Base-by-base conservation (phyloP, 768 basidiomycete species). In the Clavulina sp. region DNA sequence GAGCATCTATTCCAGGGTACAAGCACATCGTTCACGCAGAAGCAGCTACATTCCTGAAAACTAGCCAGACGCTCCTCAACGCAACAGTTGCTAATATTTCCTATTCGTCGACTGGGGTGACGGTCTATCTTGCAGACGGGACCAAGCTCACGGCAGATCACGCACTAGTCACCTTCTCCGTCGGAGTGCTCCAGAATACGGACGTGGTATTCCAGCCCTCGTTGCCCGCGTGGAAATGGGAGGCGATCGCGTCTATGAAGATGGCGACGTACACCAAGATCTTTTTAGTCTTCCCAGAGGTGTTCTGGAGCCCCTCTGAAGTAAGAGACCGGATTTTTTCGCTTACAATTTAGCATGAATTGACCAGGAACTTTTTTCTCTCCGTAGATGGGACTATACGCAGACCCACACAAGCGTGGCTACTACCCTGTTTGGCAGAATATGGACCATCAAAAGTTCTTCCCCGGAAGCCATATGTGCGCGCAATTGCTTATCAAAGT, bases 261-360 rank as follows among this genome's bases (percentile, higher is more conserved):
- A 80, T 81, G 80, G 69, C 67, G 4, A 77, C 72, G 1, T 81
- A 78, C 55, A 78, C 80, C 2, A 81, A 81, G 61, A 78, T 81
- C 26, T 81, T 80, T 62, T 58, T 81, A 44, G 71, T 77, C 54
- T 81, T 81, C 58, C 66, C 72, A 0, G 59, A 71, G 51, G 76
- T 74, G 24, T 81, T 81, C 61, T 81, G 74, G 74, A 38, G 48
- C 51, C 62, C 67, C 26, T 73, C 71, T 0, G 60, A 74, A 66
- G 69, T 65, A 34, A 38, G 57, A n/a, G n/a, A n/a, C n/a, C n/a
- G n/a, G n/a, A n/a, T 54, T 6, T 24, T 34, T 7, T 6, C n/a
- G 4, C 9, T 5, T 41, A 5, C 29, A 18, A 0, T 30, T 18
- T 38, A 4, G 52, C 28, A 2, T 13, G 44, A 19, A 4, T 19